Conservation (phyloP, 176 grass and related monocot species). For the Alloteropsis semialata region DNA sequence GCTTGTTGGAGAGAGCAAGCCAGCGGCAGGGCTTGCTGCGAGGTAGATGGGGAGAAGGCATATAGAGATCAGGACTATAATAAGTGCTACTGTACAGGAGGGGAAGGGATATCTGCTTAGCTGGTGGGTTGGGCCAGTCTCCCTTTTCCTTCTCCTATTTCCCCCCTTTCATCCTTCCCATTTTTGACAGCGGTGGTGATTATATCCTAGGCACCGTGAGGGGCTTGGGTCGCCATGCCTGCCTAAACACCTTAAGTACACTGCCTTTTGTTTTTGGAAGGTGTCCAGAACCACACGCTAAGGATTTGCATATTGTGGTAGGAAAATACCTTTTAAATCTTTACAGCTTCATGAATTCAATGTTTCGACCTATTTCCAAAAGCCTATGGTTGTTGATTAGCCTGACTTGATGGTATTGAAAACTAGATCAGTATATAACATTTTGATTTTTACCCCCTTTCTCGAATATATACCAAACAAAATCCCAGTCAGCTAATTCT, state of each 20-base stretch:
- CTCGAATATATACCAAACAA: neutral
- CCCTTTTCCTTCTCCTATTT: neutral
- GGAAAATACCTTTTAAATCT: neutral
- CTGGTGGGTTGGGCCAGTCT: neutral
- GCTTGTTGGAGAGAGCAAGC: neutral
- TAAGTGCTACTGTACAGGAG: neutral
- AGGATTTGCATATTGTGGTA: neutral
- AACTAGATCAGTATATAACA: too few relatives aligned
- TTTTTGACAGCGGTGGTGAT: too few relatives aligned
- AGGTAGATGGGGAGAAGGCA: neutral
- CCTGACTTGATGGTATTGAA: too few relatives aligned
- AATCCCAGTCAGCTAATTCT: neutral
- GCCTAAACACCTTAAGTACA: too few relatives aligned
- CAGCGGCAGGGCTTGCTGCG: neutral
- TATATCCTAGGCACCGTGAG: neutral
- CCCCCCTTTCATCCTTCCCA: neutral
- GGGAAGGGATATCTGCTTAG: neutral
- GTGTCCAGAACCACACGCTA: neutral
- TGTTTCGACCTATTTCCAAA: too few relatives aligned
- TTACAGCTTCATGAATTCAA: too few relatives aligned
- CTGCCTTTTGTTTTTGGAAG: too few relatives aligned
- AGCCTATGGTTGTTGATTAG: too few relatives aligned
- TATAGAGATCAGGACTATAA: neutral
- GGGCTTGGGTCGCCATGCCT: too few relatives aligned
- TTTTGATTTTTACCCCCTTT: too few relatives aligned